A percentile compares a stretch with the other conserved stretches of the same genome.
These are phyloP conservation scores for Hyparrhenia diplandra DNA, from an alignment of 176 grass and related monocot species.

Conservation along the genomic window DNA sequence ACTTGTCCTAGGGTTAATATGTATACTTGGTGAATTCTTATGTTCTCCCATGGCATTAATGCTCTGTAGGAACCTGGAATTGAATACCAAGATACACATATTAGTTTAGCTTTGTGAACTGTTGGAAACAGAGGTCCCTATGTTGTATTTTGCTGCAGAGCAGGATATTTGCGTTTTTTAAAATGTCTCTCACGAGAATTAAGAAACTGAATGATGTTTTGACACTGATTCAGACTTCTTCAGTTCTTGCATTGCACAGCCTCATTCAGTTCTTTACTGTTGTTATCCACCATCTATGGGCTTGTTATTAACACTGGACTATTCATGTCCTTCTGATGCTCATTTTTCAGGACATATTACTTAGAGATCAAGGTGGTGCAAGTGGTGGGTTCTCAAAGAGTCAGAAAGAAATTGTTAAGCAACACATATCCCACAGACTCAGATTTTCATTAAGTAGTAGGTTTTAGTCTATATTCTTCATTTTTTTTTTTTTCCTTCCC, in stretches of 20 bases:
- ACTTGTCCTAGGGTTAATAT: conserved; percentile 18
- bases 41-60: neutral
- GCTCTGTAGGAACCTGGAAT: conserved; percentile 5
- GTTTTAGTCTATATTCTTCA: conserved; percentile 28
- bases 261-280: neutral
- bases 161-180: conserved; percentile 4
- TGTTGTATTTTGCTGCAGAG: conserved; percentile 18
- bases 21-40: neutral
- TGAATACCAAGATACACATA: neutral
- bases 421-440: conserved; percentile 80
- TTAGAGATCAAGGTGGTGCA: conserved; percentile 77
- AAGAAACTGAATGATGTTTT: neutral
- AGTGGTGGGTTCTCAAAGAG: conserved; percentile 46
- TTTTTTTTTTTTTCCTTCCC: conserved; percentile 14
- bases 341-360: conserved; percentile 86
- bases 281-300: neutral
- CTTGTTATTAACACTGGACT: neutral
- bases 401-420: conserved; percentile 81
- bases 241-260: neutral
- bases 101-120: conserved; percentile 19
- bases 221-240: neutral
- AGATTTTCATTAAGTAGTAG: conserved; percentile 87
- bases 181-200: neutral
- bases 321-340: neutral
- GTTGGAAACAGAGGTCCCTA: neutral